These are phyloP conservation scores for Purpureocillium lavendulum DNA, from an alignment of 2,329 filamentous ascomycete species.

Conservation along the genomic window DNA sequence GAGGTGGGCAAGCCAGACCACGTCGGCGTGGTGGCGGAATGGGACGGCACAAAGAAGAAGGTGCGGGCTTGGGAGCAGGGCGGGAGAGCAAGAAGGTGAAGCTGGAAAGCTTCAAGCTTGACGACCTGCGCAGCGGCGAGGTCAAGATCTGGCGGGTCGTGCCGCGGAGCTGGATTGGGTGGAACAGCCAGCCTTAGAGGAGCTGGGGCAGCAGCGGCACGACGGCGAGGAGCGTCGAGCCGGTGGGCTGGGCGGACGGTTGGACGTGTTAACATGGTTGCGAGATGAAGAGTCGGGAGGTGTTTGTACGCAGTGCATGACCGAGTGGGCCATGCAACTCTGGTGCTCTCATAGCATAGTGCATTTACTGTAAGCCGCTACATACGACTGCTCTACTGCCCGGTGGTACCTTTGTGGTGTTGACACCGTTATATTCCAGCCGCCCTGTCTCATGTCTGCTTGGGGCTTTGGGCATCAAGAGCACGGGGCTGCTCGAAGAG, in stretches of 20 bases:
- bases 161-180: slow-evolving; percentile 85
- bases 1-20: slow-evolving; percentile 88
- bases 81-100: slow-evolving; percentile 90
- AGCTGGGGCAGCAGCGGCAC: slow-evolving; percentile 11
- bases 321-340: not conserved
- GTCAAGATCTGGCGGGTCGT: slow-evolving; percentile 97
- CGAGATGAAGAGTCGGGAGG: no score
- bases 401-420: no score
- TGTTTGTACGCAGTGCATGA: not conserved
- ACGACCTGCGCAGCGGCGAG: slow-evolving; percentile 85
- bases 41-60: slow-evolving; percentile 99
- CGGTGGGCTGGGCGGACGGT: no score
- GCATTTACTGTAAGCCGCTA: no score
- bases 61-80: slow-evolving; percentile 89
- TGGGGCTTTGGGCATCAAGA: no score
- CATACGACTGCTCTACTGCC: no score
- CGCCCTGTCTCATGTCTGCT: no score
- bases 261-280: no score
- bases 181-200: slow-evolving; percentile 57
- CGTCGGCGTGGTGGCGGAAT: slow-evolving; percentile 85
- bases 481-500: no score
- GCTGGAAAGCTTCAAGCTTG: slow-evolving; percentile 87
- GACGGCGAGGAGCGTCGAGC: no score
- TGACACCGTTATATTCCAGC: no score
- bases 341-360: no score